Percentiles rank a stretch among this genome's conserved stretches.
phyloP scores from a whole-genome alignment of 768 basidiomycete species.

The Sistotremastrum niveocremeum region DNA sequence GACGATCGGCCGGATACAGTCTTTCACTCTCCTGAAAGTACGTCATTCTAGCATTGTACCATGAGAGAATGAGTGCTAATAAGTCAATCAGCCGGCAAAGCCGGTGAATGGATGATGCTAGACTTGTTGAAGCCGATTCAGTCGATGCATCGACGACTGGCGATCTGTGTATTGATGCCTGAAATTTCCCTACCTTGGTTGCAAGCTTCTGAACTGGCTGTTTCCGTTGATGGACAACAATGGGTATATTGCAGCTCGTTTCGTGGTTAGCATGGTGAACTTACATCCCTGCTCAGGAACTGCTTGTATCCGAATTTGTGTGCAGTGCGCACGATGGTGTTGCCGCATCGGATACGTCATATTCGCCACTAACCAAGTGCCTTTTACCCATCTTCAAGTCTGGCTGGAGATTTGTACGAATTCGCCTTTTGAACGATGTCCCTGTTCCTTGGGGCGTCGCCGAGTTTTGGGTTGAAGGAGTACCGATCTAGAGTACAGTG shows the following conservation, averaged over 20 bases:
- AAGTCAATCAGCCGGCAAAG: slow-evolving; percentile 11
- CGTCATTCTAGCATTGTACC: slow-evolving; percentile 8
- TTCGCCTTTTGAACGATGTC: slow-evolving; percentile 14
- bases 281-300: no score
- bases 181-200: no score
- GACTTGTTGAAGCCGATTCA: slow-evolving; percentile 19
- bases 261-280: no score
- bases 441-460: slow-evolving; percentile 23
- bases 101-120: slow-evolving; percentile 26
- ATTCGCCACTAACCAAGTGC: no score
- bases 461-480: slow-evolving; percentile 27
- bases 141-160: not conserved
- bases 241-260: no score
- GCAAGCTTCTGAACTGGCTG: no score
- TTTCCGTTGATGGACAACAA: no score
- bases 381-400: not conserved
- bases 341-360: no score
- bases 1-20: slow-evolving; percentile 35
- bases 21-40: slow-evolving; percentile 38
- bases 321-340: no score
- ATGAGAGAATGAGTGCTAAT: not conserved
- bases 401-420: slow-evolving; percentile 15
- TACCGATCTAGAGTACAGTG: not conserved
- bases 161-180: no score
- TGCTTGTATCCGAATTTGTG: no score